Evolutionary conservation across 352 stramenopile genomes (phyloP), one percentile per base, ranked within the genome.

Genomic region (Phytophthora cajani): DNA sequence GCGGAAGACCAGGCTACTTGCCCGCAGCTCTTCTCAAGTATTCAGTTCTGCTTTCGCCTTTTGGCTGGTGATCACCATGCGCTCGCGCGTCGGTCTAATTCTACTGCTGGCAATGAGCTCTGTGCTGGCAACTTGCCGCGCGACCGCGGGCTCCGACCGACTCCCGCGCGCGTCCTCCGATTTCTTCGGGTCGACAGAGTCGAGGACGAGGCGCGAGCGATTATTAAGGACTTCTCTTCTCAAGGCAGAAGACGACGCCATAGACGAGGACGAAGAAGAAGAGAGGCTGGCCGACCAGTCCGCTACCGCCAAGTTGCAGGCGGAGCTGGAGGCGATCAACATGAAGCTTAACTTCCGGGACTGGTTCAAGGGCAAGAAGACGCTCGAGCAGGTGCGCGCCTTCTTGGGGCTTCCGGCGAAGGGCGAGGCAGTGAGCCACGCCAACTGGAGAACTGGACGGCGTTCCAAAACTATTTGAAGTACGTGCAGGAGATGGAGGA

Each of bases 281-380:
- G 66, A 73, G 27, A 69, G 66, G 16, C n/a, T 10, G 17, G 36
- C 59, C 1, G 14, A 56, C 19, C 8, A 14, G 5, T 54, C 51
- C 1, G 40, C 16, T n/a, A 10, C 54, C 1, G 58, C 49, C 7
- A 33, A 57, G 30, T 23, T 61, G 40, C 25, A 56, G 2, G 52
- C 46, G 16, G 33, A 58, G 4, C 40, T 47, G 53, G 21, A 72
- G 12, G 59, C 16, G 21, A 51, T 61, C 9, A 33, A 55, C 12
- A 42, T 64, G 44, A 44, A 46, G 3, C 2, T 49, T 9, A 53
- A 58, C 25, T 73, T 55, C n/a, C 14, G 49, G n/a, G 44, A 64
- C 36, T 73, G 66, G 66, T 73, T 69, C 30, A 32, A 52, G 12
- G 66, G 59, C 7, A 60, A 60, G 21, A 64, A 59, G 36, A 73